Evolutionary conservation across 495 filamentous ascomycete genomes (phyloP), one percentile per base, ranked within the genome.

Genomic region (Lichenothelia convexa): DNA sequence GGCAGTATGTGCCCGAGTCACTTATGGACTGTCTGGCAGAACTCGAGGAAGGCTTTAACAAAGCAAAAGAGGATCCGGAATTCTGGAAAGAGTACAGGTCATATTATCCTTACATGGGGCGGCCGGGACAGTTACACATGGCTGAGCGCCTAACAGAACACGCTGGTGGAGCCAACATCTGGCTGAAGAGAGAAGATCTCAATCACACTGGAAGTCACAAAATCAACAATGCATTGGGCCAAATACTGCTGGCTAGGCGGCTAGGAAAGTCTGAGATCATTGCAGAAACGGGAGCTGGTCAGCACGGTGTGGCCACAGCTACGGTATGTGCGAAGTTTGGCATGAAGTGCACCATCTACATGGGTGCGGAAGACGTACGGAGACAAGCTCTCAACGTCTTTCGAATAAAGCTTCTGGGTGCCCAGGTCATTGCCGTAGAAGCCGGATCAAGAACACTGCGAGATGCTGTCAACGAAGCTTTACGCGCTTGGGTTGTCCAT

Each of bases 11-110:
- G 0, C 91, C 89, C 1, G 89, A 99, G 58, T 85, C 85, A 5
- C 68, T 99, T 20, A 95, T 95, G 85, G 86, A 93, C 58, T 95
- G 89, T 51, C 63, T 99, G 44, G 71, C 74, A 0, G 75, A 99
- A 59, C 71, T 99, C 11, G 86, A 95, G 54, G 63, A 65, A 7
- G 89, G 87, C n/a, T 99, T 99, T 63, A 71, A 91, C 41, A 58
- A 73, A 31, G 80, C 83, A 29, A 74, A 73, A 45, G 71, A 85
- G 34, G 87, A 95, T 50, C 78, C 84, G 5, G 63, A 68, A 19
- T 99, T 95, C 66, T 99, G 89, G 89, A 80, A 92, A 47, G 91
- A 95, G 55, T 99, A 83, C 60, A 75, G 80, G 31, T 81, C 82
- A 3, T 92, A 93, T 63, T 99, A 99, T 59, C 80, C 81, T 23